phyloP scores from a whole-genome alignment of 129 eudicot genomes.

The Flaveria trinervia region DNA sequence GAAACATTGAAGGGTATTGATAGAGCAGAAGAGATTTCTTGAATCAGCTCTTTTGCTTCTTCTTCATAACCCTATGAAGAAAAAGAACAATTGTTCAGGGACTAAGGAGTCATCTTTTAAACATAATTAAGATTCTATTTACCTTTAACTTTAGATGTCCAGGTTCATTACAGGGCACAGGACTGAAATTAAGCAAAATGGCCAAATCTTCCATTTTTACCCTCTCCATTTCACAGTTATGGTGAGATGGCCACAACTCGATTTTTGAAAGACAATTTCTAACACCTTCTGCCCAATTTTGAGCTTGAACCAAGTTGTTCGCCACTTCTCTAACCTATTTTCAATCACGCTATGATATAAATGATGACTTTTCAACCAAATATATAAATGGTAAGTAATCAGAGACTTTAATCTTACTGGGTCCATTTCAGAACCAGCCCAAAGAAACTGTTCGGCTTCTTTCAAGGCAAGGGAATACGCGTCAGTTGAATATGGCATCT shows the following conservation, averaged over 20 bases:
- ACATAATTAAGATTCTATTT: conserved; percentile 11
- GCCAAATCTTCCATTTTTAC: conserved; percentile 66
- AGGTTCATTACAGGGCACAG: conserved; percentile 81
- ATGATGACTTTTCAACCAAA: conserved; percentile 22
- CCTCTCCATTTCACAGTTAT: conserved; percentile 43
- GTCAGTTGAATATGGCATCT: conserved; percentile 61
- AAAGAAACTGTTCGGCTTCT: conserved; percentile 88
- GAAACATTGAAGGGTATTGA: conserved; percentile 44
- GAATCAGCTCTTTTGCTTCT: conserved; percentile 67
- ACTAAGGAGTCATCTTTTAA: neutral
- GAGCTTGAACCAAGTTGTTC: conserved; percentile 70
- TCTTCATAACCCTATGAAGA: conserved; percentile 53
- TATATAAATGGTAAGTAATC: neutral
- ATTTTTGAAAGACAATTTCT: conserved; percentile 63
- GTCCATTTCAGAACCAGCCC: conserved; percentile 99
- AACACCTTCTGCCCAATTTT: conserved; percentile 80
- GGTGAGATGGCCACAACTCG: conserved; percentile 46
- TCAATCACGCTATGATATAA: conserved; percentile 23
- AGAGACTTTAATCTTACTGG: conserved; percentile 54
- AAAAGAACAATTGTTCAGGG: conserved; percentile 15
- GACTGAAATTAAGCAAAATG: conserved; percentile 49
- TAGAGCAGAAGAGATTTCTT: conserved; percentile 62
- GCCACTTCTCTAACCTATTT: conserved; percentile 72
- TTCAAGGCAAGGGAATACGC: conserved; percentile 63
- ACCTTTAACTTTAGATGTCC: conserved; percentile 73